Conservation (phyloP, 208 protist species). For the Leishmania tarentolae region DNA sequence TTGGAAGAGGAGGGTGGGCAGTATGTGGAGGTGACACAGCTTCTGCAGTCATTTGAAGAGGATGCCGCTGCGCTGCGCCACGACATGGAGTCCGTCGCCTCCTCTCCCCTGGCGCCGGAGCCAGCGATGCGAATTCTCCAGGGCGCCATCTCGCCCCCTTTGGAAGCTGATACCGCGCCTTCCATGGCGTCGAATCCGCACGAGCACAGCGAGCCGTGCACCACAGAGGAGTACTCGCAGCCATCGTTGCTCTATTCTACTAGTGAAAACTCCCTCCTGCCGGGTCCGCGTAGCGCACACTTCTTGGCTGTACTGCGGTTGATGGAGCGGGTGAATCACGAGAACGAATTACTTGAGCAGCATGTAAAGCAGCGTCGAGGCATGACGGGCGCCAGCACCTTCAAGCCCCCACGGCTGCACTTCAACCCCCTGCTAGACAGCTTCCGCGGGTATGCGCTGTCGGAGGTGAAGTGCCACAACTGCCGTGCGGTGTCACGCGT, state of each 20-base stretch:
- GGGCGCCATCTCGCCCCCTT: not conserved
- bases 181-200: not conserved
- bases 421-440: slow-evolving; percentile 72
- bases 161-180: not conserved
- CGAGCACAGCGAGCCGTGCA: slow-evolving; percentile 7
- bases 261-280: not conserved
- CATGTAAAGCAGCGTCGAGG: slow-evolving; percentile 37
- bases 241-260: not conserved
- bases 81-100: not conserved
- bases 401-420: slow-evolving; percentile 54
- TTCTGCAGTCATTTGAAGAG: slow-evolving; percentile 53
- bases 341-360: slow-evolving; percentile 67
- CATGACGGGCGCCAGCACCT: slow-evolving; percentile 35
- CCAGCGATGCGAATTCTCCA: not conserved
- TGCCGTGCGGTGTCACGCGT: slow-evolving; percentile 66
- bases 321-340: slow-evolving; percentile 71
- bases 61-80: slow-evolving; percentile 19
- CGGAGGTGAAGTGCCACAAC: slow-evolving; percentile 68
- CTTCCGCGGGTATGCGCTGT: slow-evolving; percentile 82
- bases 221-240: slow-evolving; percentile 11
- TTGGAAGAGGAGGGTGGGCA: slow-evolving; percentile 77
- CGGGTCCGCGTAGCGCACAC: slow-evolving; percentile 40
- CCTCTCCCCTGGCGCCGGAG: not conserved
- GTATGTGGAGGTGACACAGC: slow-evolving; percentile 46
- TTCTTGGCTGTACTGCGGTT: slow-evolving; percentile 37